Conservation (phyloP, 2,329 filamentous ascomycete genomes). For the Beauveria caledonica region DNA sequence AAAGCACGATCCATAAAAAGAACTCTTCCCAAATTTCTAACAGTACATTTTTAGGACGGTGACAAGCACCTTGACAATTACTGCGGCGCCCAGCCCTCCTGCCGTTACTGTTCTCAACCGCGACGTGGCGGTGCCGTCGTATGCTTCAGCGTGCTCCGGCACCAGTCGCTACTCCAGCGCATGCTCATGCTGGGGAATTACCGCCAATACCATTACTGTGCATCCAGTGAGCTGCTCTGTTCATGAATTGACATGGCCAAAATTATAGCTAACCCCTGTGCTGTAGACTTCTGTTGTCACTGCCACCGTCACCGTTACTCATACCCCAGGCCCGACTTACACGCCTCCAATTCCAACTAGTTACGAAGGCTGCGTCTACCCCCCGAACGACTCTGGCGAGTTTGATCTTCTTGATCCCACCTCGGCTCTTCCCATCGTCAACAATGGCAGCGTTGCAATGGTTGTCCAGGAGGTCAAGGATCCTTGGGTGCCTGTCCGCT, state of each 20-base stretch:
- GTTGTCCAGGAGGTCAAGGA: conserved; percentile 4
- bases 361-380: background rate
- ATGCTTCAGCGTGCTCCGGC: conserved; percentile 19
- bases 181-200: conserved; percentile 22
- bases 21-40: background rate
- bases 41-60: background rate
- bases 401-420: conserved; percentile 1
- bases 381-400: background rate
- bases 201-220: conserved; percentile 13
- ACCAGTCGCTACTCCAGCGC: conserved; percentile 18
- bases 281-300: conserved; percentile 1
- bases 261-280: background rate
- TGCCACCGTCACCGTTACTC: conserved; percentile 1
- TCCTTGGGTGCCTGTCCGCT: conserved; percentile 3
- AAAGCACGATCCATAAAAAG: background rate
- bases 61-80: background rate
- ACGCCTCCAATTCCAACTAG: background rate
- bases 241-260: too few species aligned
- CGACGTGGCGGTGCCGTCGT: conserved; percentile 14
- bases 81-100: background rate
- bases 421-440: background rate
- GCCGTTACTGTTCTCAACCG: background rate
- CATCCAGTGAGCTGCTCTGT: background rate
- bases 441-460: background rate
- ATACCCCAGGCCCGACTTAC: background rate